Percentiles rank a stretch among this genome's conserved stretches.
Conservation (phyloP, 2,329 filamentous ascomycete species). For the Penicillium concentricum region DNA sequence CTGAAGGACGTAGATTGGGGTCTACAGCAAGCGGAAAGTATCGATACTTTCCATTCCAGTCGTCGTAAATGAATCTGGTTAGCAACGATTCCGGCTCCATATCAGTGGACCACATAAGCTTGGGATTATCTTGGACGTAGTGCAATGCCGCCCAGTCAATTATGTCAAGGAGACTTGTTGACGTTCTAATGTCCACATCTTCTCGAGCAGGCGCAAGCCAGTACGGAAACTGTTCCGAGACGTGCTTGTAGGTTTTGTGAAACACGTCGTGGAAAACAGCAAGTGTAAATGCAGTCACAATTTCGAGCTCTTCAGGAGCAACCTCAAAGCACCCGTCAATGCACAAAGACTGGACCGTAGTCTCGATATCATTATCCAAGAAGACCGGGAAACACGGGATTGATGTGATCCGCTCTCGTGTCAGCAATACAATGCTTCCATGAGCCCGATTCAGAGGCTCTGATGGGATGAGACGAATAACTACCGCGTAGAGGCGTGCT, state of each 20-base stretch:
- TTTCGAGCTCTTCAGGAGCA: conserved; percentile 47
- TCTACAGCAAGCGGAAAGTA: conserved; percentile 52
- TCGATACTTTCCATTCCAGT: conserved; percentile 57
- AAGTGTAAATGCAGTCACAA: conserved; percentile 71
- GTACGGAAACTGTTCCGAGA: conserved; percentile 69
- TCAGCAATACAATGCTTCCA: conserved; percentile 68
- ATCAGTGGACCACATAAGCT: conserved; percentile 47
- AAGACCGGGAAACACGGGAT: conserved; percentile 71
- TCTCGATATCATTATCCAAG: conserved; percentile 63
- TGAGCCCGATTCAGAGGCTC: conserved; percentile 59
- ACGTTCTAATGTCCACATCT: conserved; percentile 4
- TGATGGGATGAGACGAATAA: conserved; percentile 60
- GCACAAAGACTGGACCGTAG: conserved; percentile 54
- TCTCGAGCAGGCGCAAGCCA: conserved; percentile 67
- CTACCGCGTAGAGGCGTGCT: conserved; percentile 57
- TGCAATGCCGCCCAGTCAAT: conserved; percentile 48
- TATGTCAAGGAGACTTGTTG: conserved; percentile 11
- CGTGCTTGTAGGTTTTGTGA: conserved; percentile 75
- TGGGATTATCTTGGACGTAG: conserved; percentile 40
- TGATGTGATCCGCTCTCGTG: conserved; percentile 61
- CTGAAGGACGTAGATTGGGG: conserved; percentile 30
- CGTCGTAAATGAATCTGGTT: conserved; percentile 57
- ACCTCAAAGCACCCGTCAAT: conserved; percentile 38
- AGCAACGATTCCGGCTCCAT: conserved; percentile 43
- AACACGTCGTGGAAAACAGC: conserved; percentile 80